Percentiles rank a stretch among this genome's conserved stretches.
Evolutionary conservation across 176 grass and related monocot genomes (phyloP).

Genomic region (Hyparrhenia diplandra): DNA sequence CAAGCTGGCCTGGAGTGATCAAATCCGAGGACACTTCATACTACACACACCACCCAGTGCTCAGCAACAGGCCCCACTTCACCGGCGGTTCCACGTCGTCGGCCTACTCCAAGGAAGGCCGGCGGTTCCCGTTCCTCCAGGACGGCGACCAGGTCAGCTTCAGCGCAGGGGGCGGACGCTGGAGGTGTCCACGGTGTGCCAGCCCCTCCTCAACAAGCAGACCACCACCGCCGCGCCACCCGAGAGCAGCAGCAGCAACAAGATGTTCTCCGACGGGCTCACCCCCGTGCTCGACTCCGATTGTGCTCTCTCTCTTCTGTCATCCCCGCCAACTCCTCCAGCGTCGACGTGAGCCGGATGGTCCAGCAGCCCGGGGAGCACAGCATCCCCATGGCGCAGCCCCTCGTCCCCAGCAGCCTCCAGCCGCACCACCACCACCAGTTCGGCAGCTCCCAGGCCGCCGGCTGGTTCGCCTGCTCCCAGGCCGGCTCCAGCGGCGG

Average conservation of each 20-base stretch:
- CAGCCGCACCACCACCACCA: neutral
- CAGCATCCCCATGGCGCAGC: conserved; percentile 41
- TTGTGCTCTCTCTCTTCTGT: conserved; percentile 95
- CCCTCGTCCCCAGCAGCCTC: conserved; percentile 34
- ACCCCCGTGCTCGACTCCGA: conserved; percentile 50
- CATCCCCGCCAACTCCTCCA: conserved; percentile 61
- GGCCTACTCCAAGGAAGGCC: conserved; percentile 46
- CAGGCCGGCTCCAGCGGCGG: conserved; percentile 23
- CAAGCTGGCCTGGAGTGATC: conserved; percentile 51
- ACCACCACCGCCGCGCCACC: neutral
- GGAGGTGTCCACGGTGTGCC: conserved; percentile 30
- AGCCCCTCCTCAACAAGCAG: conserved; percentile 50
- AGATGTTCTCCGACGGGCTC: conserved; percentile 48
- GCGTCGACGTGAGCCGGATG: conserved; percentile 43
- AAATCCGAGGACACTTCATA: conserved; percentile 45
- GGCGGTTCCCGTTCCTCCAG: conserved; percentile 63
- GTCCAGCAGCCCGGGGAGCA: conserved; percentile 33
- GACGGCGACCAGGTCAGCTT: conserved; percentile 38
- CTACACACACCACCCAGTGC: neutral
- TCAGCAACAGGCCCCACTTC: conserved; percentile 36
- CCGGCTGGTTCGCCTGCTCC: conserved; percentile 41
- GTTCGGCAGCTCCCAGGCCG: conserved; percentile 4
- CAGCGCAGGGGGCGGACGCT: conserved; percentile 3
- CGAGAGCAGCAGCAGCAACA: conserved; percentile 62
- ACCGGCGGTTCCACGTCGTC: neutral